These are phyloP conservation scores for Taphrina sp. DNA, from an alignment of 1,139 yeast genomes.

Conservation along the genomic window DNA sequence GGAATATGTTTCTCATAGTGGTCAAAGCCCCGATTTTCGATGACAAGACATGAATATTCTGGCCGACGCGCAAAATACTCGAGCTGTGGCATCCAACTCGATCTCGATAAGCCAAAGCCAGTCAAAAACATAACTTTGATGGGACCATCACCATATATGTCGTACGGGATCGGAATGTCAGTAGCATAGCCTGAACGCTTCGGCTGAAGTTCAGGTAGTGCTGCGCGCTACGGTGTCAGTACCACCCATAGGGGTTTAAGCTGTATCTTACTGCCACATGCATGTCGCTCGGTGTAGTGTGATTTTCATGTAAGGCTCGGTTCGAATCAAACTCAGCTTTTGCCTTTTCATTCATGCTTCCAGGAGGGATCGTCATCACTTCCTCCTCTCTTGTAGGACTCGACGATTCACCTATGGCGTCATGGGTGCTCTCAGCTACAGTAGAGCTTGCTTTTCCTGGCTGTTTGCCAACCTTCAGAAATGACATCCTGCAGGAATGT, in stretches of 20 bases:
- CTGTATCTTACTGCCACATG: no score
- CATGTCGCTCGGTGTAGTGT: no score
- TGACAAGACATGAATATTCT: constrained; percentile 26
- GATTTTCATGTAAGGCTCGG: no score
- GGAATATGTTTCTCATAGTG: constrained; percentile 15
- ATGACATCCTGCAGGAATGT: no score
- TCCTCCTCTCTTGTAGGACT: background rate
- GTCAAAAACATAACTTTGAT: constrained; percentile 16
- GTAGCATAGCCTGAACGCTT: constrained; percentile 21
- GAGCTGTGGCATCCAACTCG: constrained; percentile 16
- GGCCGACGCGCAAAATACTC: constrained; percentile 19
- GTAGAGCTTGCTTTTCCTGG: background rate
- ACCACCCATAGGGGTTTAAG: no score
- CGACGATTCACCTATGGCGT: constrained; percentile 1
- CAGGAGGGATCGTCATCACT: background rate
- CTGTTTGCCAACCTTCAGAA: constrained; percentile 8
- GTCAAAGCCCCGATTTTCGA: constrained; percentile 28
- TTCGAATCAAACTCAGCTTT: no score
- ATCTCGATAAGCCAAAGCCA: constrained; percentile 22
- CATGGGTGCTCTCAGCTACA: constrained; percentile 9
- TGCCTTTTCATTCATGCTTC: no score
- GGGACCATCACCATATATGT: constrained; percentile 23
- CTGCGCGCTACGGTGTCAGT: no score
- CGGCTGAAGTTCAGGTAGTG: background rate
- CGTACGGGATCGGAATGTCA: constrained; percentile 13